Evolutionary conservation across 176 grass and related monocot genomes (phyloP).

Genomic region (Oryza officinalis): DNA sequence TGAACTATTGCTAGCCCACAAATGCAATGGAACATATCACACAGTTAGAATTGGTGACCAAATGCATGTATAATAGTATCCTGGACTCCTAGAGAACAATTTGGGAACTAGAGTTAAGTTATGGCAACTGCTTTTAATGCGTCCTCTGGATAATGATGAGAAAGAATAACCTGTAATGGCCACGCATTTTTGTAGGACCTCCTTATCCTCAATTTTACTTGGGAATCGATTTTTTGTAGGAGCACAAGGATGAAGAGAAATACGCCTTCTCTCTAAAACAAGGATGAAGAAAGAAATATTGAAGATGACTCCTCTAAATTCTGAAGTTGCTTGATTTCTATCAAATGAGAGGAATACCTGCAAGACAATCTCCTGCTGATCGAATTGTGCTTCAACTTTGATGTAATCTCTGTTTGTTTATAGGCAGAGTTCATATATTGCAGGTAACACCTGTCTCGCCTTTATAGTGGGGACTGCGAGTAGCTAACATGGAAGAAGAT

Average conservation of each 20-base stretch:
- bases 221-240: not conserved
- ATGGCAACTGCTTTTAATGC: not conserved
- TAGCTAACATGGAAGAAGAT: not conserved
- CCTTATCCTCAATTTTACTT: constrained; percentile 7
- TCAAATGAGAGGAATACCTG: not conserved
- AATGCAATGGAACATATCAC: not conserved
- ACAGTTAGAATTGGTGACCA: not conserved
- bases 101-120: not conserved
- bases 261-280: not conserved
- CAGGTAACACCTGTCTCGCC: not conserved
- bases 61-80: not conserved
- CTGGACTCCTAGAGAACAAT: not conserved
- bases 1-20: constrained; percentile 13
- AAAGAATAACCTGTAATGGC: not conserved
- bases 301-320: not conserved
- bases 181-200: not conserved
- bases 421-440: constrained; percentile 8
- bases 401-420: not conserved
- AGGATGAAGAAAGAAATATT: not conserved
- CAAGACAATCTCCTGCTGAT: not conserved
- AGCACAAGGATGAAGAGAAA: not conserved
- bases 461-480: not conserved
- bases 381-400: not conserved
- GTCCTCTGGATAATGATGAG: not conserved
- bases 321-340: not conserved